Conservation (phyloP, 495 filamentous ascomycete species). For the Trichoderma orchidacearum region DNA sequence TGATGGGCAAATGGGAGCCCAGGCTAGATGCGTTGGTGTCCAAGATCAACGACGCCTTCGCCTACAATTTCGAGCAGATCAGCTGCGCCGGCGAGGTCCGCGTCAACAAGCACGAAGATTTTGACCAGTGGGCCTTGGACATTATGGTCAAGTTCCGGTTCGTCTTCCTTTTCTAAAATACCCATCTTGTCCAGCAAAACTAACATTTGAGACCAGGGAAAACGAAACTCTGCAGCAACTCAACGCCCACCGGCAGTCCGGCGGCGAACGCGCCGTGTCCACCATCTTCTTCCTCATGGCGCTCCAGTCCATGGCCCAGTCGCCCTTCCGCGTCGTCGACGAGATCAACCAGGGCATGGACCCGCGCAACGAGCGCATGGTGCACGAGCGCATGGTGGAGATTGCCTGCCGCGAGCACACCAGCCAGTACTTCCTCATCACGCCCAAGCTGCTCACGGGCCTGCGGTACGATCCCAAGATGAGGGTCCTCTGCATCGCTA, state of each 20-base stretch:
- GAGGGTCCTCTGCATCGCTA: constrained; percentile 86
- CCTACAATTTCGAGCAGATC: constrained; percentile 82
- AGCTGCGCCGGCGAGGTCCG: constrained; percentile 88
- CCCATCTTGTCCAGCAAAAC: too few species aligned
- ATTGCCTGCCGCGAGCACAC: constrained; percentile 72
- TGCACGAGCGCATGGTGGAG: constrained; percentile 91
- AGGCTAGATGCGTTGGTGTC: constrained; percentile 60
- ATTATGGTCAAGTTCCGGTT: constrained; percentile 91
- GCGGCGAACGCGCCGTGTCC: constrained; percentile 88
- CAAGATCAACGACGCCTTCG: constrained; percentile 80
- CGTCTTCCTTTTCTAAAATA: constrained; percentile 11
- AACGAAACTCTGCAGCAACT: constrained; percentile 72
- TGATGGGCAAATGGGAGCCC: constrained; percentile 67
- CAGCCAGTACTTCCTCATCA: constrained; percentile 84
- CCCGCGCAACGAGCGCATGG: constrained; percentile 92
- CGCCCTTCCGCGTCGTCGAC: constrained; percentile 98
- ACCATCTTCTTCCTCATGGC: constrained; percentile 99
- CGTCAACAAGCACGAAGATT: constrained; percentile 71
- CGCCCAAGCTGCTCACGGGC: constrained; percentile 83
- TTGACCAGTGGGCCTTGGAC: constrained; percentile 85
- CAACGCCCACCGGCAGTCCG: constrained; percentile 85
- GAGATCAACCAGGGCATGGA: constrained; percentile 99
- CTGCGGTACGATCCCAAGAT: constrained; percentile 79
- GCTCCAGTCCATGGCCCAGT: constrained; percentile 81
- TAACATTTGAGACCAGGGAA: constrained; percentile 37